A percentile compares a stretch with the other conserved stretches of the same genome.
Conservation (phyloP, 345 rosid genomes). For the Heritiera fomes region DNA sequence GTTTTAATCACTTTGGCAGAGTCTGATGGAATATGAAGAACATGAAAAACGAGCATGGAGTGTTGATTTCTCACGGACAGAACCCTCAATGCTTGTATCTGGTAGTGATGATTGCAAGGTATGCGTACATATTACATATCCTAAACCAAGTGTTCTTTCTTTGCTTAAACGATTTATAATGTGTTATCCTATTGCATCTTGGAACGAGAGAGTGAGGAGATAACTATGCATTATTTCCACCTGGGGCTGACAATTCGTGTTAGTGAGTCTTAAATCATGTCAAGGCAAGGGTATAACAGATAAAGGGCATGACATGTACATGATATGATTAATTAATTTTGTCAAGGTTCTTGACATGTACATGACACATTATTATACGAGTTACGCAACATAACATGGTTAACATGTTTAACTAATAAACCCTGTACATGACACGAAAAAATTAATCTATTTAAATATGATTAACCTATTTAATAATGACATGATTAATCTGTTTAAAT, state of each 20-base stretch:
- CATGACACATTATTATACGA: background rate
- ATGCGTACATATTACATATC: slow-evolving; percentile 16
- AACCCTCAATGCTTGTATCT: slow-evolving; percentile 95
- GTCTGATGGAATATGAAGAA: slow-evolving; percentile 97
- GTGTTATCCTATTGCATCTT: background rate
- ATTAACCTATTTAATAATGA: background rate
- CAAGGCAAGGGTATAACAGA: background rate
- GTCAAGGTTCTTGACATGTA: background rate
- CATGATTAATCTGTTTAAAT: background rate
- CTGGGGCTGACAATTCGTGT: background rate
- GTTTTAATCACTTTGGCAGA: slow-evolving; percentile 38
- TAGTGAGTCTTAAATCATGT: background rate
- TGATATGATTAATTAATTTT: background rate
- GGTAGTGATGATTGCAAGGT: slow-evolving; percentile 99
- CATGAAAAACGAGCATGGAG: slow-evolving; percentile 99
- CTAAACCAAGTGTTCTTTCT: slow-evolving; percentile 15
- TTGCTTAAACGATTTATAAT: slow-evolving; percentile 17
- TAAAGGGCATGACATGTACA: background rate
- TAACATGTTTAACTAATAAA: background rate
- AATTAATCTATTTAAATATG: background rate
- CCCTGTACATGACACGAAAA: background rate
- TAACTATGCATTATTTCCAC: background rate
- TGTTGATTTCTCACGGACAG: slow-evolving; percentile 92
- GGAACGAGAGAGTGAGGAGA: slow-evolving; percentile 13
- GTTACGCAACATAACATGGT: background rate